phyloP scores from a whole-genome alignment of 2,329 filamentous ascomycete species.

The Trichoderma endophyticum region DNA sequence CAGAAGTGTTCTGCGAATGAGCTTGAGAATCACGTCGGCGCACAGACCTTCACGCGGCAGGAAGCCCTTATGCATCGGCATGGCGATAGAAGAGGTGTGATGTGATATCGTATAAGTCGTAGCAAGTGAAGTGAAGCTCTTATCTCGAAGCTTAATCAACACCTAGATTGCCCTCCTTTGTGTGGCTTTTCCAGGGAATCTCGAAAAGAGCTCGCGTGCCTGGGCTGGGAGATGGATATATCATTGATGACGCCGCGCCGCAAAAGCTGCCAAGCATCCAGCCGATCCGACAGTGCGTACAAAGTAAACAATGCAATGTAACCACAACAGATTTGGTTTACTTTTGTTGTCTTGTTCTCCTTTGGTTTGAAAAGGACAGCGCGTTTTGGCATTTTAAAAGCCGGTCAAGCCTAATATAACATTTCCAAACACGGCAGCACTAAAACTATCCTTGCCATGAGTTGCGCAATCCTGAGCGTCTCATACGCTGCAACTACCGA shows the following conservation, averaged over 20 bases:
- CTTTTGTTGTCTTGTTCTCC: not conserved
- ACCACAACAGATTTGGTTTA: not conserved
- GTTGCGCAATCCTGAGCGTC: not conserved
- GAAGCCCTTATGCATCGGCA: conserved; percentile 48
- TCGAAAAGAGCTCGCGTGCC: not conserved
- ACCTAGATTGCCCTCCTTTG: not conserved
- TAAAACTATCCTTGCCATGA: not conserved
- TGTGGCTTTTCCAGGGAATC: not conserved
- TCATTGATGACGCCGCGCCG: not conserved
- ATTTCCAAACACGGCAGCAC: not conserved
- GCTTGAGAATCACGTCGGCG: conserved; percentile 55
- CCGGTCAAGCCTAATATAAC: conserved; percentile 5
- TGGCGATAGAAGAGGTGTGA: conserved; percentile 17
- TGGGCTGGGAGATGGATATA: not conserved
- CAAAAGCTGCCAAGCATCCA: not conserved
- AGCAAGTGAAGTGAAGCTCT: not conserved
- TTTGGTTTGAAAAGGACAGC: not conserved
- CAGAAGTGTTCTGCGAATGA: conserved; percentile 59
- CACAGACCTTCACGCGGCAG: conserved; percentile 58
- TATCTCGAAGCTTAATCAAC: not conserved
- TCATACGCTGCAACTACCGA: conserved; percentile 7
- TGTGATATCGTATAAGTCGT: not conserved
- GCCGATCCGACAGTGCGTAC: not conserved
- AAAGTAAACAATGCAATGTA: not conserved
- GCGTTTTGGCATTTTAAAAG: not conserved